Percentiles rank a stretch among this genome's conserved stretches.
Evolutionary conservation across 306 rosid species (phyloP).

Genomic region (Ziziphus jujuba): DNA sequence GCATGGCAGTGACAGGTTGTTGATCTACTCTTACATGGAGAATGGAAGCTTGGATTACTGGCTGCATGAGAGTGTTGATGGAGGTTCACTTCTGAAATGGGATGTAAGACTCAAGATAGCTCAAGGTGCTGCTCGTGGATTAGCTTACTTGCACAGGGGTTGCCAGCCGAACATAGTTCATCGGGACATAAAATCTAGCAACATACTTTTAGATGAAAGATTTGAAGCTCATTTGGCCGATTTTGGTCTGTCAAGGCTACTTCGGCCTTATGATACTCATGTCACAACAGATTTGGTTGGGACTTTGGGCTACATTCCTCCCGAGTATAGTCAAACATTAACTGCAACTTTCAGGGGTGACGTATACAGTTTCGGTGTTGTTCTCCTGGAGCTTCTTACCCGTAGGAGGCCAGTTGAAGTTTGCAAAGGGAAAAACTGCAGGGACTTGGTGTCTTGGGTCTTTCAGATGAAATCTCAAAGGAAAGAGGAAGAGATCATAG

Average conservation of each 20-base stretch:
- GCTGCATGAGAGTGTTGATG: conserved; percentile 71
- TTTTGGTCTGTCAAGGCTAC: conserved; percentile 74
- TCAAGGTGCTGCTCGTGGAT: conserved; percentile 65
- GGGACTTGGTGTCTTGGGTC: conserved; percentile 74
- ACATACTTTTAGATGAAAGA: conserved; percentile 66
- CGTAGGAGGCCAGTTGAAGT: conserved; percentile 78
- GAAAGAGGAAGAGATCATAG: conserved; percentile 60
- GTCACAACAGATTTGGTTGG: conserved; percentile 80
- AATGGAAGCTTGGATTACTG: conserved; percentile 86
- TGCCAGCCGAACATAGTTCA: conserved; percentile 77
- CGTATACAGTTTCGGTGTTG: conserved; percentile 82
- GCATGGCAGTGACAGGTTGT: conserved; percentile 60
- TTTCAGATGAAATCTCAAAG: conserved; percentile 63
- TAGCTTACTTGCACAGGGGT: conserved; percentile 72
- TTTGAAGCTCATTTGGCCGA: conserved; percentile 80
- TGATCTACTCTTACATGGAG: conserved; percentile 81
- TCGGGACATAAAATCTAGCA: conserved; percentile 78
- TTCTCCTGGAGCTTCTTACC: conserved; percentile 75
- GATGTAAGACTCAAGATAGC: conserved; percentile 71
- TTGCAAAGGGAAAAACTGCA: conserved; percentile 64
- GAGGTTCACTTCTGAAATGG: conserved; percentile 56
- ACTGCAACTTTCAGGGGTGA: conserved; percentile 75
- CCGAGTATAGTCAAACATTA: conserved; percentile 72
- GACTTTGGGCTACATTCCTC: conserved; percentile 81
- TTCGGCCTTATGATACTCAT: conserved; percentile 72